Conservation (phyloP, 2,329 filamentous ascomycete genomes). For the Fusarium miscanthi region DNA sequence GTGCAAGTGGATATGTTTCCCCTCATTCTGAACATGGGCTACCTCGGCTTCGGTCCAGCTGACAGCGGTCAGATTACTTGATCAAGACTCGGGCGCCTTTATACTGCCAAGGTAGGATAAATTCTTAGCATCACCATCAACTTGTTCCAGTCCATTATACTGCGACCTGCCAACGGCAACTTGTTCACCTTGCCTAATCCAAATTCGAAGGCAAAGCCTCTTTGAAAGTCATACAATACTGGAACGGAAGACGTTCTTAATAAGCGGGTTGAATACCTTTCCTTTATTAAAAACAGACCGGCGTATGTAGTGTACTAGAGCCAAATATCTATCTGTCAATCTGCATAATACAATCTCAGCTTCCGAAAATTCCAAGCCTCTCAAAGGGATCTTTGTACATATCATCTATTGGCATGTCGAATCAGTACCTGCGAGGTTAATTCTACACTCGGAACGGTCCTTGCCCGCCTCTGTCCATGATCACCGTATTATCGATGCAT, state of each 20-base stretch:
- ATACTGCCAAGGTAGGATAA: not conserved
- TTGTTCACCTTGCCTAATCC: not conserved
- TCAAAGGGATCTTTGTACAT: not conserved
- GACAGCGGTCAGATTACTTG: too few relatives aligned
- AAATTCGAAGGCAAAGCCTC: not conserved
- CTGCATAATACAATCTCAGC: not conserved
- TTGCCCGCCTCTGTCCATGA: not conserved
- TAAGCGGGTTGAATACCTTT: not conserved
- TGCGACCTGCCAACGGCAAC: rapidly evolving
- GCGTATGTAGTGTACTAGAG: not conserved
- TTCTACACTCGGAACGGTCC: not conserved
- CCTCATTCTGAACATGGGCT: not conserved
- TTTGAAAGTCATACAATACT: rapidly evolving
- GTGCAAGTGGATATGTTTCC: not conserved
- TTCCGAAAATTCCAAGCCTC: not conserved
- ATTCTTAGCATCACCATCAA: not conserved
- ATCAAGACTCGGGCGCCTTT: not conserved
- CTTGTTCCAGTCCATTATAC: not conserved
- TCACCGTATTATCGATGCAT: not conserved
- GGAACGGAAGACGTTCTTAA: too few relatives aligned
- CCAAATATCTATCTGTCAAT: not conserved
- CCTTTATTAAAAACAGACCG: not conserved
- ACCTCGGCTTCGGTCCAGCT: not conserved
- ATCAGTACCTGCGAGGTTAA: not conserved
- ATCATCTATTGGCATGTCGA: not conserved